phyloP scores from a whole-genome alignment of 768 basidiomycete genomes.

The Leccinum olivaceopallidum region DNA sequence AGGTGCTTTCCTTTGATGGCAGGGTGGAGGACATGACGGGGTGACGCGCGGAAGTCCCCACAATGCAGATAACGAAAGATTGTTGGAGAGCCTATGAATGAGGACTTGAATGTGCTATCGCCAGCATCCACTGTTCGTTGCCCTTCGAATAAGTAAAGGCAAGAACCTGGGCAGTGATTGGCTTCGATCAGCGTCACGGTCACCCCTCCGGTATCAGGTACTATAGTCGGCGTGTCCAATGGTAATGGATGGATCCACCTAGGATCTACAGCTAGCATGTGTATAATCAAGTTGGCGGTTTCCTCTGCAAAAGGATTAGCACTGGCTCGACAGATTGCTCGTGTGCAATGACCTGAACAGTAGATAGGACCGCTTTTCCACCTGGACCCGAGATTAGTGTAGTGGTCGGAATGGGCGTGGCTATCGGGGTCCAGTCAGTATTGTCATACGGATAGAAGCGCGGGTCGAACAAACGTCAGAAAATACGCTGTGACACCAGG shows the following conservation, averaged over 20 bases:
- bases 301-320: constrained; percentile 43
- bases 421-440: constrained; percentile 40
- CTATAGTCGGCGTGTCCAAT: constrained; percentile 68
- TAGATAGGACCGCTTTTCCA: constrained; percentile 96
- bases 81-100: constrained; percentile 65
- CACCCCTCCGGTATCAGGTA: constrained; percentile 86
- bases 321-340: not conserved
- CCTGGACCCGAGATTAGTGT: constrained; percentile 83
- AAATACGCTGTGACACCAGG: constrained; percentile 91
- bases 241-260: constrained; percentile 90
- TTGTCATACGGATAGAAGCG: not conserved
- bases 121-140: constrained; percentile 87
- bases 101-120: constrained; percentile 73
- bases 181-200: constrained; percentile 94
- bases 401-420: constrained; percentile 97
- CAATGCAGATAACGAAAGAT: constrained; percentile 93
- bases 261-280: constrained; percentile 86
- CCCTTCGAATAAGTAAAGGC: constrained; percentile 92
- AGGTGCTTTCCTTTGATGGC: constrained; percentile 77
- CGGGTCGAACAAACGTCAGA: constrained; percentile 58
- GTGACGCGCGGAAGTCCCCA: constrained; percentile 91
- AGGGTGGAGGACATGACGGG: constrained; percentile 83
- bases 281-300: constrained; percentile 88
- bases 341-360: constrained; percentile 60
- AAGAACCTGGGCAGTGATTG: constrained; percentile 98